Evolutionary conservation across 2,329 filamentous ascomycete species (phyloP), one percentile per base, ranked within the genome.

Genomic region (Balansia obtecta): DNA sequence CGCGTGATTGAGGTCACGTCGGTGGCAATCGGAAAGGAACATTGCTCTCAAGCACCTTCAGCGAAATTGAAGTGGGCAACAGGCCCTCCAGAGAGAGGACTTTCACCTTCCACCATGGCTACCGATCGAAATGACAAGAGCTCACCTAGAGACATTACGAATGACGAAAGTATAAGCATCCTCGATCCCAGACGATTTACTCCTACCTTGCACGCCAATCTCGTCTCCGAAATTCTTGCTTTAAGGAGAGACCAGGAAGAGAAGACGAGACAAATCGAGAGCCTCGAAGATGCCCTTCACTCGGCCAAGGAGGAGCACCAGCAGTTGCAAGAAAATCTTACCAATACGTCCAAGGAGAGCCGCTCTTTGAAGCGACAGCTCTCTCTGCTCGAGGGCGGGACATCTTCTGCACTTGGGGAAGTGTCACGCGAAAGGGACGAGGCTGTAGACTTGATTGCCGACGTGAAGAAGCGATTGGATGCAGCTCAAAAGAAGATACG

Each of bases 161-260:
- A 70, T 50, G 82, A 91, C 56, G 85, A 91, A 55, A 79, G 71
- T 43, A 81, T 89, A 52, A 76, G 79, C 57, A 82, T 88, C 20
- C 73, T 96, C 32, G 93, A 98, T 62, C 89, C 93, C 3, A 82
- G 91, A 50, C 80, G 93, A 38, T 96, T 98, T 62, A 98, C 93
- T 0, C 93, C 93, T 1, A 97, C 90, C 0, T 71, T 98, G 11
- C 93, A 97, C 65, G 93, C 93, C 9, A 96, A 88, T 46, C 72
- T 98, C 7, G 91, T 98, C 1, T 91, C 91, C 0, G 93, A 98
- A 65, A 98, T 98, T 55, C 72, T 98, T 39, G 81, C 83, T 2
- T 70, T 98, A 46, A 82, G 90, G 20, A 78, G 93, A 52, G 93
- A 98, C 56, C 80, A 97, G 54, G 93, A 98, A 62, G 88, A 86